A percentile compares a stretch with the other conserved stretches of the same genome.
These are phyloP conservation scores for Geotrichum phurueaensis DNA, from an alignment of 1,139 yeast species.

Conservation along the genomic window DNA sequence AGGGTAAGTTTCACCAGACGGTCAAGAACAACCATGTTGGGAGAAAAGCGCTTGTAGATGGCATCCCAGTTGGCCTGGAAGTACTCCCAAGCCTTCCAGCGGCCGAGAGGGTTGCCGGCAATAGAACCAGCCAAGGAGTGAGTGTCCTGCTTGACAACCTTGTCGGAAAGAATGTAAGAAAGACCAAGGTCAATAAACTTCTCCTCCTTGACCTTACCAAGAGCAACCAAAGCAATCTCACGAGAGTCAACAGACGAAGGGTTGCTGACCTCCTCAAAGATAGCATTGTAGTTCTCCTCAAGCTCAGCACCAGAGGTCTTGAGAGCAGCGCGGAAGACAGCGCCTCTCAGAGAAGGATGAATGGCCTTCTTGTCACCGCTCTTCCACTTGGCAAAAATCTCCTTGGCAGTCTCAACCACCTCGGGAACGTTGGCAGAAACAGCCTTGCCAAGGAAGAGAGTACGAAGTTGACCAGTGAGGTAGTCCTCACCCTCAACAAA, in stretches of 20 bases:
- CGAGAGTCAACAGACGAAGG: conserved; percentile 62
- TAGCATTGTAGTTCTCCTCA: conserved; percentile 42
- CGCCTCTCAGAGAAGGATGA: conserved; percentile 52
- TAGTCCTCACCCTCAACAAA: conserved; percentile 39
- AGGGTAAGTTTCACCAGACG: conserved; percentile 50
- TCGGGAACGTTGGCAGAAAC: conserved; percentile 48
- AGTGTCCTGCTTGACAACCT: conserved; percentile 65
- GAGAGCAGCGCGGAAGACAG: conserved; percentile 50
- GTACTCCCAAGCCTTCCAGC: conserved; percentile 50
- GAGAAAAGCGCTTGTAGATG: conserved; percentile 45
- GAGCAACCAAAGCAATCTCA: conserved; percentile 56
- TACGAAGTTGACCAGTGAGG: conserved; percentile 47
- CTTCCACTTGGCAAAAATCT: conserved; percentile 40
- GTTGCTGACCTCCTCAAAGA: conserved; percentile 46
- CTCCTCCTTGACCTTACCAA: conserved; percentile 50
- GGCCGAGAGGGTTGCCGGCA: conserved; percentile 47
- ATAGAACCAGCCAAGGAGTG: conserved; percentile 53
- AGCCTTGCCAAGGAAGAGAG: conserved; percentile 47
- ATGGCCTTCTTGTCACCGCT: conserved; percentile 37
- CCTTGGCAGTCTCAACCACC: conserved; percentile 44
- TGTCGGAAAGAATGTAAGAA: conserved; percentile 38
- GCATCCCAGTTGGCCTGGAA: conserved; percentile 50
- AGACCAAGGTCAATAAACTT: conserved; percentile 40
- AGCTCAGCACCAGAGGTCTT: conserved; percentile 36
- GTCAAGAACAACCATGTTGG: conserved; percentile 58